Percentiles rank a stretch among this genome's conserved stretches.
These are phyloP conservation scores for Trichaptum fuscoviolaceum DNA, from an alignment of 768 basidiomycete species.

Conservation along the genomic window DNA sequence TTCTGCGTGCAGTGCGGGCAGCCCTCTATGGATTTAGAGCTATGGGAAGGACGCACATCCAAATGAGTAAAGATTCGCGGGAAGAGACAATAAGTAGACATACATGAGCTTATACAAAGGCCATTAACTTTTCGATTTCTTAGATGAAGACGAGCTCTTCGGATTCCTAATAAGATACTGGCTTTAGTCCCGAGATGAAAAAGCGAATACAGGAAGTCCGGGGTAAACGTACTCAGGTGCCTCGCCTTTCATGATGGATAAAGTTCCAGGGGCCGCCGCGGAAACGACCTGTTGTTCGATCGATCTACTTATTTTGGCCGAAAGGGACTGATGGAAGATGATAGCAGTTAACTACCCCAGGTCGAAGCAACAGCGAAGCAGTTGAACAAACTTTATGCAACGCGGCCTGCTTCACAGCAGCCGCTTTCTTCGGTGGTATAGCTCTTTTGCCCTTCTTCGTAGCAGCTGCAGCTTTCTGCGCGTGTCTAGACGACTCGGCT, in stretches of 20 bases:
- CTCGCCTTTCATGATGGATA: constrained; percentile 86
- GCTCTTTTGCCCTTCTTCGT: constrained; percentile 76
- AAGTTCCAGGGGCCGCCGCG: constrained; percentile 82
- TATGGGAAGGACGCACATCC: not conserved
- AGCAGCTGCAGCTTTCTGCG: constrained; percentile 61
- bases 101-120: not conserved
- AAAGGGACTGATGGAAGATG: constrained; percentile 51
- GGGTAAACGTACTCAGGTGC: constrained; percentile 28
- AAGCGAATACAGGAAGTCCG: constrained; percentile 2
- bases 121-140: not conserved
- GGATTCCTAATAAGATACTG: not conserved
- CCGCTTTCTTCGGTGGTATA: constrained; percentile 78
- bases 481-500: constrained; percentile 48
- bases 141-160: not conserved
- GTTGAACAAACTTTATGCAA: constrained; percentile 61
- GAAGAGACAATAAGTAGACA: not conserved
- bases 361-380: not conserved
- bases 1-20: not conserved
- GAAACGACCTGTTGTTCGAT: constrained; percentile 90
- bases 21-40: not conserved
- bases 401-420: constrained; percentile 66
- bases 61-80: not conserved
- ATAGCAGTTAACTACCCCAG: constrained; percentile 9
- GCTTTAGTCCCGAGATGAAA: not conserved
- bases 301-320: constrained; percentile 86